These are phyloP conservation scores for Leccinum disarticulatum DNA, from an alignment of 768 basidiomycete genomes.

Conservation along the genomic window DNA sequence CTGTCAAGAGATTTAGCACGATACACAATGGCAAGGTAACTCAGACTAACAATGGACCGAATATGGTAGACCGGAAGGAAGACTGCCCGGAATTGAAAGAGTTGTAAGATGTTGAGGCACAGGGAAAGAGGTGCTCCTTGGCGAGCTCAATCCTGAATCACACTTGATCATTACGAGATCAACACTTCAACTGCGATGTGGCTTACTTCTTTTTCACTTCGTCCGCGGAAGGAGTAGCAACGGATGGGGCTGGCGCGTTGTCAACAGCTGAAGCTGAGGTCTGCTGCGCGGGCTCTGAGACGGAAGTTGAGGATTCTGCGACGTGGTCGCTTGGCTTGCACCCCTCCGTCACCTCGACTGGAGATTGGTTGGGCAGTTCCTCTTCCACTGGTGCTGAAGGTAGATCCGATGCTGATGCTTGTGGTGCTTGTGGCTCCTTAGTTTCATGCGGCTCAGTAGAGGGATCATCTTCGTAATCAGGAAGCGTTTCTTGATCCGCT, in stretches of 20 bases:
- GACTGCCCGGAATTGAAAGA: conserved; percentile 22
- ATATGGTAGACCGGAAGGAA: conserved; percentile 61
- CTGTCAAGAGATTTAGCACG: conserved; percentile 14
- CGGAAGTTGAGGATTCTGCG: neutral
- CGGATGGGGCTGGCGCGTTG: conserved; percentile 9
- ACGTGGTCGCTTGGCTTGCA: conserved; percentile 2
- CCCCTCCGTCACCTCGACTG: conserved; percentile 2
- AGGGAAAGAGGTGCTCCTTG: conserved; percentile 51
- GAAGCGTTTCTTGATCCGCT: conserved; percentile 40
- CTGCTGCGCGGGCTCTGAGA: conserved; percentile 7
- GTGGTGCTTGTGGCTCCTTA: conserved; percentile 6
- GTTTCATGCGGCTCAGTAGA: conserved; percentile 12
- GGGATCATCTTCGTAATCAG: conserved; percentile 58
- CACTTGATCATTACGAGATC: conserved; percentile 4
- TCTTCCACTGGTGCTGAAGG: conserved; percentile 1
- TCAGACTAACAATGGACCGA: conserved; percentile 58
- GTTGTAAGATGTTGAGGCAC: conserved; percentile 22
- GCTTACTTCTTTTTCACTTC: conserved; percentile 29
- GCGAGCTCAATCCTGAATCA: conserved; percentile 40
- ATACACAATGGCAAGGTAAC: neutral
- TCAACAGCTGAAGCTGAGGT: conserved; percentile 10
- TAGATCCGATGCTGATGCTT: conserved; percentile 3
- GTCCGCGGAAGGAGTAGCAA: conserved; percentile 9
- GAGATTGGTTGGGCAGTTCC: neutral
- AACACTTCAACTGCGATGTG: neutral